phyloP scores from a whole-genome alignment of 306 rosid genomes.

The Vicia villosa region DNA sequence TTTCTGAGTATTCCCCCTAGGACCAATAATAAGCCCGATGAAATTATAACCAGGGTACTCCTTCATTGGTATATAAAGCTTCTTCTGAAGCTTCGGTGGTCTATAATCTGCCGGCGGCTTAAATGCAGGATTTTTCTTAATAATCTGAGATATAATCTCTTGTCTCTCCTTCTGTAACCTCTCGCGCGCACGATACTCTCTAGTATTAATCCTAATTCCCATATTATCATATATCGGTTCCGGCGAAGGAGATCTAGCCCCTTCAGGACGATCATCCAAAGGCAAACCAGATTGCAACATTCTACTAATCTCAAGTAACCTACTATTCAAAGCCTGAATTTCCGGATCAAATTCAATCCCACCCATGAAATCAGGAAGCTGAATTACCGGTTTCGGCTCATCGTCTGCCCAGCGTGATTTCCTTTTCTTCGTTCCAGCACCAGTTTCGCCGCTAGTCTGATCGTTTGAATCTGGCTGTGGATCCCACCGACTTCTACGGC shows the following conservation, averaged over 20 bases:
- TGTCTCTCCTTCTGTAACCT: slow-evolving; percentile 87
- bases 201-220: slow-evolving; percentile 89
- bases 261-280: slow-evolving; percentile 92
- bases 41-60: slow-evolving; percentile 97
- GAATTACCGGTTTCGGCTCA: slow-evolving; percentile 85
- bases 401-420: slow-evolving; percentile 97
- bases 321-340: slow-evolving; percentile 88
- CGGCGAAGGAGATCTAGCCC: slow-evolving; percentile 95
- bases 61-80: slow-evolving; percentile 97
- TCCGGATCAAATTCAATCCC: slow-evolving; percentile 98
- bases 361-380: slow-evolving; percentile 96
- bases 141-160: slow-evolving; percentile 90
- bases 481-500: slow-evolving; percentile 94
- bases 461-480: slow-evolving; percentile 89
- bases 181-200: slow-evolving; percentile 96
- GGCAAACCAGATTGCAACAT: slow-evolving; percentile 94
- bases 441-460: slow-evolving; percentile 61
- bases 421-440: slow-evolving; percentile 69
- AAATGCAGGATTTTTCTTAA: slow-evolving; percentile 88
- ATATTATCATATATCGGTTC: slow-evolving; percentile 93
- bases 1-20: slow-evolving; percentile 96
- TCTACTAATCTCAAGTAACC: slow-evolving; percentile 91
- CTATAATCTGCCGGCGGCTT: slow-evolving; percentile 98
- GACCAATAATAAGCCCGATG: slow-evolving; percentile 94
- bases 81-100: slow-evolving; percentile 98